Percentiles rank a stretch among this genome's conserved stretches.
Conservation (phyloP, 106 monocot species). For the Dendrobium huoshanense region DNA sequence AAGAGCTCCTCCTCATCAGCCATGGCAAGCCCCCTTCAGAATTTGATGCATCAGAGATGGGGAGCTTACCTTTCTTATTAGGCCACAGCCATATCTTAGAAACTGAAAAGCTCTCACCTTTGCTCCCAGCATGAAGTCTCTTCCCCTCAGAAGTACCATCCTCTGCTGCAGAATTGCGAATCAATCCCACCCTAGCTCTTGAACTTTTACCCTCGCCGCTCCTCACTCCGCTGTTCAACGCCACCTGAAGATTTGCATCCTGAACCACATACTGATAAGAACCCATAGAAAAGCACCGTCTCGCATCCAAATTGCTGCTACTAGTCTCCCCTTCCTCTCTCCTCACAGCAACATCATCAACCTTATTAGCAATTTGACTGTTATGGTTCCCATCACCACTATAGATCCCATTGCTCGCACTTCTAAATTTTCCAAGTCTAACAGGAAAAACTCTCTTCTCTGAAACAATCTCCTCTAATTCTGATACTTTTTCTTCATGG, state of each 20-base stretch:
- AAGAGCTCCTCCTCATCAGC: slow-evolving; percentile 22
- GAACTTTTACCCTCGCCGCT: slow-evolving; percentile 16
- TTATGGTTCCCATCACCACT: neutral
- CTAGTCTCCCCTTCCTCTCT: slow-evolving; percentile 65
- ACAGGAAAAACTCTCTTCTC: slow-evolving; percentile 72
- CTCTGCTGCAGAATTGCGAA: slow-evolving; percentile 9
- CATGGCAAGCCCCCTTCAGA: slow-evolving; percentile 41
- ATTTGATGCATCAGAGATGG: slow-evolving; percentile 26
- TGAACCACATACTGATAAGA: slow-evolving; percentile 82
- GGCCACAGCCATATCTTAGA: slow-evolving; percentile 88
- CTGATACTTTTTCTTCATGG: slow-evolving; percentile 17
- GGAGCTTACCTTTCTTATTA: slow-evolving; percentile 59
- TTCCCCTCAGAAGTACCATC: slow-evolving; percentile 36
- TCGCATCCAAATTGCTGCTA: slow-evolving; percentile 79
- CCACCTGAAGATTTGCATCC: slow-evolving; percentile 56
- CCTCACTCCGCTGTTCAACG: slow-evolving; percentile 17
- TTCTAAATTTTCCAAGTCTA: slow-evolving; percentile 83
- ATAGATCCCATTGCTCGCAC: slow-evolving; percentile 17
- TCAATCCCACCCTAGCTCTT: slow-evolving; percentile 10
- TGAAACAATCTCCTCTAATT: slow-evolving; percentile 28
- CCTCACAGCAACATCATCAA: slow-evolving; percentile 1
- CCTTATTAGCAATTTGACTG: neutral
- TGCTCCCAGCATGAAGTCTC: slow-evolving; percentile 45
- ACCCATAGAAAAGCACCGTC: slow-evolving; percentile 94
- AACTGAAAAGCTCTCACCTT: slow-evolving; percentile 80